Conservation (phyloP, 306 rosid genomes). For the Phaseolus lunatus region DNA sequence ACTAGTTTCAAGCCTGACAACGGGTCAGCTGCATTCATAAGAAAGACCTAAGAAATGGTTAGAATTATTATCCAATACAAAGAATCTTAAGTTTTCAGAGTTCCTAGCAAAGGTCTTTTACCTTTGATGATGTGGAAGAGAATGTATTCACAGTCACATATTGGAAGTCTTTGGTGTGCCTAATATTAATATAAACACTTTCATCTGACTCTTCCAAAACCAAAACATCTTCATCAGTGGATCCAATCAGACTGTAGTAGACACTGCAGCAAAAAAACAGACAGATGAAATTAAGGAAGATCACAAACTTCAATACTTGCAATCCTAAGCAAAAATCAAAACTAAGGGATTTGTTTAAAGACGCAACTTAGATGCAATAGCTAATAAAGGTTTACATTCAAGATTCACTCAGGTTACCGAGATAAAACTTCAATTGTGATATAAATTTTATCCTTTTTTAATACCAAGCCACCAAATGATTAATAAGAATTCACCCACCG, state of each 20-base stretch:
- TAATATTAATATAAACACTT: slow-evolving; percentile 60
- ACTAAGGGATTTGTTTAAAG: background rate
- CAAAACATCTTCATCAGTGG: slow-evolving; percentile 83
- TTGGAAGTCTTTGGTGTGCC: slow-evolving; percentile 83
- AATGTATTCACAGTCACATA: slow-evolving; percentile 78
- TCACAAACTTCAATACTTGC: slow-evolving; percentile 18
- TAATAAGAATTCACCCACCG: slow-evolving; percentile 55
- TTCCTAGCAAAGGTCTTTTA: slow-evolving; percentile 48
- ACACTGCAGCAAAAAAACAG: slow-evolving; percentile 54
- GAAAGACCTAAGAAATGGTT: slow-evolving; percentile 81
- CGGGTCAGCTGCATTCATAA: slow-evolving; percentile 94
- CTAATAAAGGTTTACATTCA: background rate
- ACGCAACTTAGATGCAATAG: background rate
- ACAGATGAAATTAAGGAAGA: slow-evolving; percentile 18
- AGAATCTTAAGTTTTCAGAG: slow-evolving; percentile 34
- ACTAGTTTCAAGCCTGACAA: slow-evolving; percentile 76
- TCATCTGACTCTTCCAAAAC: slow-evolving; percentile 83
- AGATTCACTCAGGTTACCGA: background rate
- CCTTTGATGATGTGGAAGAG: slow-evolving; percentile 80
- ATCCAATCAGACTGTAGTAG: slow-evolving; percentile 85
- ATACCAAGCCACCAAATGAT: background rate
- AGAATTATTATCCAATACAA: slow-evolving; percentile 46
- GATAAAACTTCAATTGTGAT: background rate
- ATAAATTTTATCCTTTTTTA: background rate
- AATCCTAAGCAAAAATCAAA: slow-evolving; percentile 26